Evolutionary conservation across 495 filamentous ascomycete species (phyloP).

Genomic region (Tuber microsphaerosporum): DNA sequence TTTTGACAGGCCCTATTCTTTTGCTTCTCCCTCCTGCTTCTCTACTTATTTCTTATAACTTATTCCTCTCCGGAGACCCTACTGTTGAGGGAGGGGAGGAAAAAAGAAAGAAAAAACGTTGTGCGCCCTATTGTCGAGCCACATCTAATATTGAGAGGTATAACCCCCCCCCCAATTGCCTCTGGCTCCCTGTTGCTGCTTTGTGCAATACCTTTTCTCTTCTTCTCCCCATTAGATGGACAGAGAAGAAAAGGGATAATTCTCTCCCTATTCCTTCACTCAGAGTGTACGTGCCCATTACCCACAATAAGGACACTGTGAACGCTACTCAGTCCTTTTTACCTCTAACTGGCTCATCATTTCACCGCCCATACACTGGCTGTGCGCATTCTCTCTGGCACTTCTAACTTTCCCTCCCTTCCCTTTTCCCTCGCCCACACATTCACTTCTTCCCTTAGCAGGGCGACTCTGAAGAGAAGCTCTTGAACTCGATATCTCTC

Average conservation of each 20-base stretch:
- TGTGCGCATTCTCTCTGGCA: background rate
- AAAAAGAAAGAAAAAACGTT: background rate
- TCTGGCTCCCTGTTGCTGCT: background rate
- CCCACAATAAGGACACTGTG: background rate
- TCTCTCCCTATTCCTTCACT: background rate
- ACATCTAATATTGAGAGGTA: constrained; percentile 3
- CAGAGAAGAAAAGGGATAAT: background rate
- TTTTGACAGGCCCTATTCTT: background rate
- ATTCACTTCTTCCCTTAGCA: background rate
- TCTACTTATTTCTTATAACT: background rate
- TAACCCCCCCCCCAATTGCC: background rate
- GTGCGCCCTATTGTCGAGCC: constrained; percentile 1
- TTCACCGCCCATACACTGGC: background rate
- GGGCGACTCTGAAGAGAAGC: background rate
- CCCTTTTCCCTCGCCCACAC: background rate
- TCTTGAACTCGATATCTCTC: background rate
- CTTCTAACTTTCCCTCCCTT: background rate
- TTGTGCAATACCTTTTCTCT: background rate
- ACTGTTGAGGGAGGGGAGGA: background rate
- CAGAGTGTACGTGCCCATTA: background rate
- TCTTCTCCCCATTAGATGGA: background rate
- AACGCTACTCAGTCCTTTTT: background rate
- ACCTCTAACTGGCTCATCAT: background rate
- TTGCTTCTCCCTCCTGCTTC: background rate
- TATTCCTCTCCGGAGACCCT: background rate